phyloP scores from a whole-genome alignment of 352 stramenopile genomes.

The Halophytophthora batemanensis region DNA sequence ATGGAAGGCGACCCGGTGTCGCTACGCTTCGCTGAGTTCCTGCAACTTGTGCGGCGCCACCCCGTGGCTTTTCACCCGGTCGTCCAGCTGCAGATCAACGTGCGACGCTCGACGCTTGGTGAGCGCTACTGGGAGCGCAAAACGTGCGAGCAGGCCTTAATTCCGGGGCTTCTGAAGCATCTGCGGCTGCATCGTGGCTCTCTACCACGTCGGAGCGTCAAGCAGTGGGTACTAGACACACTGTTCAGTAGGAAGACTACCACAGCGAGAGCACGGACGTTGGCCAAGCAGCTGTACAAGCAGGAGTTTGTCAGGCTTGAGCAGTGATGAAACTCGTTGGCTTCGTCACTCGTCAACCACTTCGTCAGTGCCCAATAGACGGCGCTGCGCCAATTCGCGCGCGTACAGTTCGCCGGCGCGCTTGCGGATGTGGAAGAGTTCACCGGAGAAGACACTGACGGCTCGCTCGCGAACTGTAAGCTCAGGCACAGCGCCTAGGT shows the following conservation, averaged over 20 bases:
- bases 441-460: constrained; percentile 45
- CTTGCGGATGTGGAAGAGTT: constrained; percentile 46
- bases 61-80: constrained; percentile 53
- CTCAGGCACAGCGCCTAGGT: constrained; percentile 41
- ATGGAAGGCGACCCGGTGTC: constrained; percentile 11
- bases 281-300: constrained; percentile 39
- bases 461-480: constrained; percentile 37
- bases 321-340: background rate
- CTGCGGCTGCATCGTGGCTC: constrained; percentile 36
- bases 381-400: constrained; percentile 33
- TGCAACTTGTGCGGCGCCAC: constrained; percentile 44
- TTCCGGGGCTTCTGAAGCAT: constrained; percentile 34
- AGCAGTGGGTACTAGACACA: constrained; percentile 25
- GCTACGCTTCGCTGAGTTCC: constrained; percentile 51
- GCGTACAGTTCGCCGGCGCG: constrained; percentile 46
- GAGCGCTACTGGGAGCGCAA: constrained; percentile 55
- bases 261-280: constrained; percentile 21
- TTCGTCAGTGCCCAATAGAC: constrained; percentile 15
- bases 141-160: constrained; percentile 34
- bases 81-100: constrained; percentile 44
- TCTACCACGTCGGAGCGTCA: constrained; percentile 33
- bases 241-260: constrained; percentile 30
- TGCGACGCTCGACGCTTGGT: constrained; percentile 30
- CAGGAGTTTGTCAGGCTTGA: constrained; percentile 1
- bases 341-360: background rate